Conservation (phyloP, 192 early-diverging fungal species). For the Coemansia furcata region DNA sequence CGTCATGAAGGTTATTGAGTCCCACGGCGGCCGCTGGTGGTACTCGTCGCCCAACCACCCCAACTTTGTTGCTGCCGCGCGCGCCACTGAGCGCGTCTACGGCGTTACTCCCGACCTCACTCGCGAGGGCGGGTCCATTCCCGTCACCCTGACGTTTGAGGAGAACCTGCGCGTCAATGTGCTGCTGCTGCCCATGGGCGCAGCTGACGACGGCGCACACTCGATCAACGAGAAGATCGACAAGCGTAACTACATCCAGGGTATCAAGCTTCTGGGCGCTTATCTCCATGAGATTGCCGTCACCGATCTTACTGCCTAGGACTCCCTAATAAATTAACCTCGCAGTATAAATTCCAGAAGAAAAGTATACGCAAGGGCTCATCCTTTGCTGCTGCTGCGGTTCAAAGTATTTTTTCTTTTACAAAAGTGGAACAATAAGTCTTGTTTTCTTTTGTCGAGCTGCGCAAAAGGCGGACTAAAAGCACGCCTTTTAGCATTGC, state of each 20-base stretch:
- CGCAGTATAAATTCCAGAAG: background rate
- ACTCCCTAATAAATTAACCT: background rate
- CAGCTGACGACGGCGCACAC: slow-evolving; percentile 92
- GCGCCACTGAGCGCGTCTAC: slow-evolving; percentile 92
- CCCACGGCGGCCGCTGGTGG: slow-evolving; percentile 89
- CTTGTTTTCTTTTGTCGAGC: background rate
- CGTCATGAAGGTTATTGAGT: slow-evolving; percentile 66
- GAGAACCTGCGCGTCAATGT: slow-evolving; percentile 89
- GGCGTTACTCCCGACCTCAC: slow-evolving; percentile 92
- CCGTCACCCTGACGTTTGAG: slow-evolving; percentile 97
- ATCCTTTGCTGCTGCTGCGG: background rate
- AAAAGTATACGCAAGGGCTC: background rate
- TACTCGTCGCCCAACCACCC: slow-evolving; percentile 86
- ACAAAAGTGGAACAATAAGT: background rate
- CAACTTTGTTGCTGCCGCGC: slow-evolving; percentile 89
- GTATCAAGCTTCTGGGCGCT: slow-evolving; percentile 89
- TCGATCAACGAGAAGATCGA: slow-evolving; percentile 98
- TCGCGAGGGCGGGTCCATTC: slow-evolving; percentile 97
- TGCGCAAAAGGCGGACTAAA: background rate
- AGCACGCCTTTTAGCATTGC: background rate
- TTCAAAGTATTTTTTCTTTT: background rate
- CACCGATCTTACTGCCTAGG: slow-evolving; percentile 18
- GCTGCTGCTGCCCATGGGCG: slow-evolving; percentile 93
- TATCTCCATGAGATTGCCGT: slow-evolving; percentile 86
- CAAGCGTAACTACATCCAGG: slow-evolving; percentile 87